A percentile compares a stretch with the other conserved stretches of the same genome.
Conservation (phyloP, 129 eudicot species). For the Silybum marianum region DNA sequence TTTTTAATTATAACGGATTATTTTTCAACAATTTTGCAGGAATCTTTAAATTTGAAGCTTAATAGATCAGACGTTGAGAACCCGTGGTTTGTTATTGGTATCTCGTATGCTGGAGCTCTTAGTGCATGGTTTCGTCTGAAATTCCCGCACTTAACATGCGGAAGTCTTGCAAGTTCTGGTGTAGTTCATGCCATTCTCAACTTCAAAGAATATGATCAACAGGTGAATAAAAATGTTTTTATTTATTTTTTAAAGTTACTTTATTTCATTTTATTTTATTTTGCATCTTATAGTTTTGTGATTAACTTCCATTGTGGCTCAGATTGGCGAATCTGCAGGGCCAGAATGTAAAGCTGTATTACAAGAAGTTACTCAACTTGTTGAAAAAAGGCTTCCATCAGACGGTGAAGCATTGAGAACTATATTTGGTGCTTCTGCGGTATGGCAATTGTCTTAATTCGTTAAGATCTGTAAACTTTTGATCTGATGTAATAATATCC, state of each 20-base stretch:
- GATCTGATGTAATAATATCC: constrained; percentile 1
- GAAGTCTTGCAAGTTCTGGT: constrained; percentile 97
- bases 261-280: neutral
- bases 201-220: constrained; percentile 83
- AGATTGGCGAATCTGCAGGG: constrained; percentile 93
- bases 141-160: constrained; percentile 97
- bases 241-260: neutral
- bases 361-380: constrained; percentile 87
- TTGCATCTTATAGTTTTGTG: neutral
- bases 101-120: constrained; percentile 95
- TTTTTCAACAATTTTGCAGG: constrained; percentile 42
- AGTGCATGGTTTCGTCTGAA: constrained; percentile 98
- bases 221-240: constrained; percentile 48
- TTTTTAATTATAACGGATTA: neutral
- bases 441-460: constrained; percentile 21
- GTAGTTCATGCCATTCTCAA: constrained; percentile 81
- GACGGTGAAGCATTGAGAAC: constrained; percentile 55
- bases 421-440: constrained; percentile 78
- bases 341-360: constrained; percentile 92
- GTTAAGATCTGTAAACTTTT: constrained; percentile 7
- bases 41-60: constrained; percentile 63
- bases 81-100: constrained; percentile 96
- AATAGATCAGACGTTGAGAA: constrained; percentile 69
- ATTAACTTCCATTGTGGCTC: constrained; percentile 29
- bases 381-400: constrained; percentile 63